Conservation (phyloP, 768 basidiomycete genomes). For the Gelatoporia subvermispora region DNA sequence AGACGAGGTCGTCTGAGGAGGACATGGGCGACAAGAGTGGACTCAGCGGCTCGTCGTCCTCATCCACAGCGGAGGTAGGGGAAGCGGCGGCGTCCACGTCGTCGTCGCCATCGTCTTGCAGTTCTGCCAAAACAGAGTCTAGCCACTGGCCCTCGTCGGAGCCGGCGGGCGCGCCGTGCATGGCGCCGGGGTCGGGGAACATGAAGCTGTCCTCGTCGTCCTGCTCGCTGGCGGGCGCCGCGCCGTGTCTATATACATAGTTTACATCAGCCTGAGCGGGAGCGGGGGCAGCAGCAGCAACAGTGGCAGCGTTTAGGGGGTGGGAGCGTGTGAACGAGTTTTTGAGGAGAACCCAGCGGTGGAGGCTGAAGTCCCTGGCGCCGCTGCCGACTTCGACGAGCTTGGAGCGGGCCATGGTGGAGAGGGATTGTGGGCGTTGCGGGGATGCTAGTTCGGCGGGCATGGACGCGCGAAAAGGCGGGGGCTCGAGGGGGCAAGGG, state of each 20-base stretch:
- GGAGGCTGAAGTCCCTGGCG: slow-evolving; percentile 67
- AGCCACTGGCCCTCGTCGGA: slow-evolving; percentile 74
- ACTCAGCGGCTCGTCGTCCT: slow-evolving; percentile 52
- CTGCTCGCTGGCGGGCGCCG: slow-evolving; percentile 43
- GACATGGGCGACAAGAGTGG: slow-evolving; percentile 67
- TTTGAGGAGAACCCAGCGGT: slow-evolving; percentile 86
- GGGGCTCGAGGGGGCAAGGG: slow-evolving; percentile 30
- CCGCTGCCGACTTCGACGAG: slow-evolving; percentile 53
- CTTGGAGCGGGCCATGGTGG: slow-evolving; percentile 67
- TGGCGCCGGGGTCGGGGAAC: slow-evolving; percentile 71
- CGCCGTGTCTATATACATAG: slow-evolving; percentile 34
- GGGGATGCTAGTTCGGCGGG: slow-evolving; percentile 20
- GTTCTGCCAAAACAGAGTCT: slow-evolving; percentile 70
- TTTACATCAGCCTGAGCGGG: slow-evolving; percentile 23
- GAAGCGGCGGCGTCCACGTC: slow-evolving; percentile 3
- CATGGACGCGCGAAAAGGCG: slow-evolving; percentile 15
- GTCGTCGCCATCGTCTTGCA: slow-evolving; percentile 69
- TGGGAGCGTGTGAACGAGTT: slow-evolving; percentile 67
- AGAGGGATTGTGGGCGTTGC: slow-evolving; percentile 48
- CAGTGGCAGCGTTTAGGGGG: slow-evolving; percentile 31
- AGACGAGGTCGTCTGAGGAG: slow-evolving; percentile 70
- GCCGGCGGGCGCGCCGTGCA: slow-evolving; percentile 33
- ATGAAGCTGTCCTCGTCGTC: slow-evolving; percentile 65
- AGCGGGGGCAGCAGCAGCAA: slow-evolving; percentile 8
- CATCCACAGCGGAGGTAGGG: slow-evolving; percentile 53